phyloP scores from a whole-genome alignment of 495 filamentous ascomycete species.

The Chaetomium cochliodes region DNA sequence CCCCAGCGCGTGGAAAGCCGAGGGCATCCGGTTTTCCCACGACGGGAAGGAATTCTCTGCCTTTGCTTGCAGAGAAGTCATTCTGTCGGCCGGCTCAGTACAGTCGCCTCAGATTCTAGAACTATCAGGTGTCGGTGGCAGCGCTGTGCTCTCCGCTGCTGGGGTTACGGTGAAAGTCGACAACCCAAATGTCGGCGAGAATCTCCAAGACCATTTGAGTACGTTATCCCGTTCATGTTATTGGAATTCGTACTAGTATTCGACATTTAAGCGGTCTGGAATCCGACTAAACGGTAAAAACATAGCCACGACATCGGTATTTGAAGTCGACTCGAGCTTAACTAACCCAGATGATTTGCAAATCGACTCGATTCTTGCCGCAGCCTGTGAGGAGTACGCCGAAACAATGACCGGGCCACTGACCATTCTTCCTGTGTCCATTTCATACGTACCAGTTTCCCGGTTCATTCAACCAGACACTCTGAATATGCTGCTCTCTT shows the following conservation, averaged over 20 bases:
- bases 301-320: conserved; percentile 48
- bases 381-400: conserved; percentile 27
- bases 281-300: too few species aligned
- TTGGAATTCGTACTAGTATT: too few species aligned
- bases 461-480: conserved; percentile 34
- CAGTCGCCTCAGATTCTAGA: conserved; percentile 57
- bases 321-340: conserved; percentile 47
- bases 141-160: conserved; percentile 39
- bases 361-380: conserved; percentile 11
- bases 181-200: conserved; percentile 54
- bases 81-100: conserved; percentile 53
- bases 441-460: conserved; percentile 48
- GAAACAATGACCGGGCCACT: conserved; percentile 25
- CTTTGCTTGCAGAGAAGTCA: conserved; percentile 47
- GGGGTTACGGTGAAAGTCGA: conserved; percentile 47
- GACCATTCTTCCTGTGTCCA: conserved; percentile 38
- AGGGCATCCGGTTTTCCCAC: conserved; percentile 45
- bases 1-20: conserved; percentile 37
- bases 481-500: conserved; percentile 15
- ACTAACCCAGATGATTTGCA: conserved; percentile 45
- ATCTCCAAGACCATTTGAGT: conserved; percentile 58
- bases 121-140: conserved; percentile 55
- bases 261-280: too few species aligned
- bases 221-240: conserved; percentile 14
- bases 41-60: conserved; percentile 34